These are phyloP conservation scores for Russula foetens DNA, from an alignment of 768 basidiomycete species.

Conservation along the genomic window DNA sequence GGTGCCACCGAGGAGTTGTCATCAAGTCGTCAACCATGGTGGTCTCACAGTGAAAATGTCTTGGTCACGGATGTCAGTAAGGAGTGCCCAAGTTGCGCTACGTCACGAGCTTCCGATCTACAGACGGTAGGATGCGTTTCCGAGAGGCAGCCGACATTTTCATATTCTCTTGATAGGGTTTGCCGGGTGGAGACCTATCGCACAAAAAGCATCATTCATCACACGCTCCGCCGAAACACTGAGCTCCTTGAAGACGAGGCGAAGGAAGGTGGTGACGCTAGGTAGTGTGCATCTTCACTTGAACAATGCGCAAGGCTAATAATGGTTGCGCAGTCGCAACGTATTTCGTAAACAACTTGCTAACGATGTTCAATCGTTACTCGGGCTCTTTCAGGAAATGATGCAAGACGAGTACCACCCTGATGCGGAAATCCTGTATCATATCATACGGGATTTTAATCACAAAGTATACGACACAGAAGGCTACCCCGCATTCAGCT, in stretches of 20 bases:
- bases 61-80: constrained; percentile 79
- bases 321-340: neutral
- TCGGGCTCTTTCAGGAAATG: constrained; percentile 44
- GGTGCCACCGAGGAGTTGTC: constrained; percentile 73
- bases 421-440: constrained; percentile 10
- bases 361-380: constrained; percentile 30
- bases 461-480: constrained; percentile 18
- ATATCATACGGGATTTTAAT: constrained; percentile 8
- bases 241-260: constrained; percentile 14
- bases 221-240: constrained; percentile 38
- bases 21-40: constrained; percentile 77
- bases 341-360: constrained; percentile 7
- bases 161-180: constrained; percentile 41
- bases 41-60: constrained; percentile 78
- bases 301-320: neutral
- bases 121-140: constrained; percentile 43
- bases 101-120: constrained; percentile 75
- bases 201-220: constrained; percentile 57
- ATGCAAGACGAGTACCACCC: constrained; percentile 39
- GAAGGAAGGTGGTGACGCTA: neutral
- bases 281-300: neutral
- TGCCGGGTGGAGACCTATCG: constrained; percentile 73
- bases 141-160: neutral
- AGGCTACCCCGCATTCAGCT: constrained; percentile 31
- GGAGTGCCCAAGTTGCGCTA: constrained; percentile 50